Conservation (phyloP, 768 basidiomycete species). For the Collybia nuda region DNA sequence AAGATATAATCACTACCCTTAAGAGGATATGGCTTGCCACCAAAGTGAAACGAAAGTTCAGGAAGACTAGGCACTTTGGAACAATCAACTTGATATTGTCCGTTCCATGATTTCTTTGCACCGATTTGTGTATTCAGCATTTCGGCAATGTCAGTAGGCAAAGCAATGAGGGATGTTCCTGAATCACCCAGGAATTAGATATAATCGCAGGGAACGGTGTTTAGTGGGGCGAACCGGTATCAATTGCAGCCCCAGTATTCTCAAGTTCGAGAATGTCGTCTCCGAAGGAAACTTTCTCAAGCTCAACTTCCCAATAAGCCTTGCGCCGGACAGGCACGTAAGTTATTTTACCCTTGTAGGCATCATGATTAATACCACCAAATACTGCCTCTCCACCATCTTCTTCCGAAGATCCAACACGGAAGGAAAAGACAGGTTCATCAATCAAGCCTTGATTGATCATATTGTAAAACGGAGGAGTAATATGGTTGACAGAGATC, state of each 20-base stretch:
- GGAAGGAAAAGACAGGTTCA: conserved; percentile 91
- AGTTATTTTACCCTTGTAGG: conserved; percentile 76
- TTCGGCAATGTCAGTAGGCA: conserved; percentile 94
- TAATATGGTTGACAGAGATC: conserved; percentile 90
- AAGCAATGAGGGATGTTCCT: conserved; percentile 93
- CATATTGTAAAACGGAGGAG: conserved; percentile 95
- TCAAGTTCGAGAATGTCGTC: conserved; percentile 87
- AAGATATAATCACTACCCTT: conserved; percentile 88
- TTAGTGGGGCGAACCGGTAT: conserved; percentile 56
- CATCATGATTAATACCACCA: conserved; percentile 79
- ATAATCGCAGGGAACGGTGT: neutral
- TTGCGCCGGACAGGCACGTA: conserved; percentile 93
- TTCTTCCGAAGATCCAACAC: conserved; percentile 78
- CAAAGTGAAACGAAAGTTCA: conserved; percentile 80
- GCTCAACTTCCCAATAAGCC: conserved; percentile 98
- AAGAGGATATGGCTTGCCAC: conserved; percentile 76
- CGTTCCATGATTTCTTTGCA: conserved; percentile 93
- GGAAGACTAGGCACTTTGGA: conserved; percentile 82
- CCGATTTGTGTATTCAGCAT: conserved; percentile 97
- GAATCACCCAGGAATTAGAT: conserved; percentile 43
- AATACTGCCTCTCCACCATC: conserved; percentile 93
- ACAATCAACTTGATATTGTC: conserved; percentile 92
- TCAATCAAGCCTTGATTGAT: conserved; percentile 80
- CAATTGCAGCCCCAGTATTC: conserved; percentile 91
- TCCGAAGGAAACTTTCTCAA: conserved; percentile 84